Percentiles rank a stretch among this genome's conserved stretches.
These are phyloP conservation scores for Teunomyces aglyptinius DNA, from an alignment of 805 yeast genomes.

Conservation along the genomic window DNA sequence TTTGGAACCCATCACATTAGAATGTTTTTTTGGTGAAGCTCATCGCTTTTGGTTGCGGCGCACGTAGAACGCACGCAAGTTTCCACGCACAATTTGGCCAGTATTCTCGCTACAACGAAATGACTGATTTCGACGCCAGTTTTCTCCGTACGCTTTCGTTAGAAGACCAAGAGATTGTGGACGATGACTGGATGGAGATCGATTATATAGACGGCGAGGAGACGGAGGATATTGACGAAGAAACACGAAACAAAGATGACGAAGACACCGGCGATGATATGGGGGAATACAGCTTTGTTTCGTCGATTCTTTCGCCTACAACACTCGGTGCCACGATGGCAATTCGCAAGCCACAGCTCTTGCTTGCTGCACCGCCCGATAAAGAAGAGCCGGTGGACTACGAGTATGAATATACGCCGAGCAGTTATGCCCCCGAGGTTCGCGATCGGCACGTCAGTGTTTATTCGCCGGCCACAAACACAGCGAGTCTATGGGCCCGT, in stretches of 20 bases:
- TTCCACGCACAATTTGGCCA: neutral
- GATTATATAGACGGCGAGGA: conserved; percentile 9
- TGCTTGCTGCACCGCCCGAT: conserved; percentile 28
- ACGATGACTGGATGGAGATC: conserved; percentile 18
- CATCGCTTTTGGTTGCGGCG: neutral
- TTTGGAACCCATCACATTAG: conserved; percentile 30
- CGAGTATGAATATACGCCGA: conserved; percentile 3
- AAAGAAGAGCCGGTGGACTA: conserved; percentile 9
- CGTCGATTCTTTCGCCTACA: conserved; percentile 35
- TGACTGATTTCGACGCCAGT: conserved; percentile 21
- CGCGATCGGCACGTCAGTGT: conserved; percentile 13
- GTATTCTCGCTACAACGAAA: neutral
- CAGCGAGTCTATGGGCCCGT: conserved; percentile 8
- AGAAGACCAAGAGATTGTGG: conserved; percentile 16
- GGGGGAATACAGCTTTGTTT: conserved; percentile 10
- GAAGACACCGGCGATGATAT: conserved; percentile 3
- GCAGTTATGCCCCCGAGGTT: neutral
- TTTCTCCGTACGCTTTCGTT: conserved; percentile 24
- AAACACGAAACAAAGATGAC: neutral
- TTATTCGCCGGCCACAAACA: conserved; percentile 11
- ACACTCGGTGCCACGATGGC: conserved; percentile 42
- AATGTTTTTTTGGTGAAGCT: neutral
- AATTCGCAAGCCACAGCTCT: conserved; percentile 25
- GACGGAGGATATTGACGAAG: neutral
- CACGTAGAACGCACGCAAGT: neutral